These are phyloP conservation scores for Phytophthora aleatoria DNA, from an alignment of 352 stramenopile species.

Conservation along the genomic window DNA sequence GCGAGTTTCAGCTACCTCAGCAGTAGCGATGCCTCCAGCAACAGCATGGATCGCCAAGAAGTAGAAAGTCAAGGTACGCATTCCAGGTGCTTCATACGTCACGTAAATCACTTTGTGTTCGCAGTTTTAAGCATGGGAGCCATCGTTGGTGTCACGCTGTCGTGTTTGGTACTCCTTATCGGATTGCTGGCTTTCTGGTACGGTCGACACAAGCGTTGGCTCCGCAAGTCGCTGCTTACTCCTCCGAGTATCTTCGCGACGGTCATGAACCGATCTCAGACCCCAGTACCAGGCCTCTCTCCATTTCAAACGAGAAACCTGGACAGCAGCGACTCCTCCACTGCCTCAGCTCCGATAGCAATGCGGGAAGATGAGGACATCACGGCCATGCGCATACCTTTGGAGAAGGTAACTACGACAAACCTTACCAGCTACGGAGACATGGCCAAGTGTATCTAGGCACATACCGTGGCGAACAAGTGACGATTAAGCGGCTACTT, in stretches of 20 bases:
- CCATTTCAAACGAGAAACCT: slow-evolving; percentile 13
- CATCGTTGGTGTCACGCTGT: background rate
- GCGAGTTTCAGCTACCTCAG: background rate
- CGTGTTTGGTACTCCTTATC: slow-evolving; percentile 1
- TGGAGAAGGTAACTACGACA: slow-evolving; percentile 34
- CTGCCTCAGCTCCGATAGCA: background rate
- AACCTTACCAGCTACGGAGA: slow-evolving; percentile 38
- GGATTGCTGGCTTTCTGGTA: slow-evolving; percentile 2
- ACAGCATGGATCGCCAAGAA: background rate
- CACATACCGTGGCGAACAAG: slow-evolving; percentile 29
- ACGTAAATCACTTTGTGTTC: background rate
- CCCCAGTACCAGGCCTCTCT: slow-evolving; percentile 1
- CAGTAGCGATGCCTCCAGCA: background rate
- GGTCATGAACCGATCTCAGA: background rate
- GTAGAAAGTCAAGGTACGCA: slow-evolving; percentile 2
- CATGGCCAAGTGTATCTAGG: slow-evolving; percentile 48
- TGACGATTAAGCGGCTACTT: slow-evolving; percentile 50
- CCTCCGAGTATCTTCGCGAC: slow-evolving; percentile 3
- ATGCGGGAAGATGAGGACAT: slow-evolving; percentile 37
- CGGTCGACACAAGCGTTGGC: slow-evolving; percentile 10
- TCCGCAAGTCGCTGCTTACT: background rate
- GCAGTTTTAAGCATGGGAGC: background rate
- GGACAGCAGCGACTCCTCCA: slow-evolving; percentile 9
- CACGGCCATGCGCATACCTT: slow-evolving; percentile 31
- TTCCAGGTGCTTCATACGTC: background rate